Base-by-base conservation (phyloP, 1,284 basidiomycete genomes). In the Ceratobasidium sp. region DNA sequence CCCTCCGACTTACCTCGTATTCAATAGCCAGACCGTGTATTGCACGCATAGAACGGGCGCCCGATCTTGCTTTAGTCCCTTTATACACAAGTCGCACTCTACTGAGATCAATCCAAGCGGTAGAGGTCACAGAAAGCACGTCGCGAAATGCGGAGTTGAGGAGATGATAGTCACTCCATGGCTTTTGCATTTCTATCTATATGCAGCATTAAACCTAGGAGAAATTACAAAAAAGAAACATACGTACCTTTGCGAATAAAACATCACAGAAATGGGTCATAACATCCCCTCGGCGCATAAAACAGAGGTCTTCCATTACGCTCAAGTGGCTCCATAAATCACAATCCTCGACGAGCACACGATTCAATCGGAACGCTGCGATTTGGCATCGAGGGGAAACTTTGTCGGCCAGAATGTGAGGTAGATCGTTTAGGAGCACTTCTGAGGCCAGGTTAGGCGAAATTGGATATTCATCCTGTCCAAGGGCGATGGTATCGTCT, bases 161-260 rank as follows among this genome's bases (percentile, higher is more conserved):
- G 82, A 93, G 92, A 84, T 96, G 95, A 83, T 94, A 95, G 84
- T 96, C 95, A 51, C 86, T 88, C 95, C 95, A 97, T 20, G 87
- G 84, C 81, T 92, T 91, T 60, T 88, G 86, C 9, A 85, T 86
- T 79, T 94, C 92, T 89, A 95, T 94, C 94, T 95, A 80, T 12
- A 23, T 33, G 39, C 55, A 40, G n/a, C 77, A 72, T n/a, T 20
- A 15, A 4, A 39, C 26, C 18, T 6, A 42, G 3, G 13, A 26
- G 28, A 42, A 63, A 3, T 26, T 26, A 7, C 23, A 58, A 26
- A 58, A 58, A 18, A 28, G 9, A 26, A 15, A 5, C 42, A 4
- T 28, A 80, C 87, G 58, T 80, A 94, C 94, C 87, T 94, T 92
- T 44, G 88, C 87, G 83, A 95, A 96, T 20, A 96, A 81, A 33